phyloP scores from a whole-genome alignment of 805 yeast genomes.

The Cyberlindnera euphorbiiphila region DNA sequence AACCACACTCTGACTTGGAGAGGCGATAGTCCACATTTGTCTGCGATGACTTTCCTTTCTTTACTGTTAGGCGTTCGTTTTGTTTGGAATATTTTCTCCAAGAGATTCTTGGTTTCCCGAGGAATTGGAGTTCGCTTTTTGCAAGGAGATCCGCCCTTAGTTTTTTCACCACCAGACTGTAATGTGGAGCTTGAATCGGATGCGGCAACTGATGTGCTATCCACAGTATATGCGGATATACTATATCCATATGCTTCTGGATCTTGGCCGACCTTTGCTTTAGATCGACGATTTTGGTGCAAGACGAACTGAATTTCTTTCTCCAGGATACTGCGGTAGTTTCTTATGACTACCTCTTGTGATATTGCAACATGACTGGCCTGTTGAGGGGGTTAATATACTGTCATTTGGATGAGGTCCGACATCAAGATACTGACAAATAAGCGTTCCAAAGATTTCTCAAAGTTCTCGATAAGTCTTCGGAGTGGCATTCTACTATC shows the following conservation, averaged over 20 bases:
- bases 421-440: conserved; percentile 4
- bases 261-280: neutral
- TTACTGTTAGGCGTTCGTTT: conserved; percentile 28
- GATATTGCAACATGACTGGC: neutral
- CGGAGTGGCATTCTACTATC: neutral
- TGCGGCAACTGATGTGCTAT: neutral
- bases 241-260: conserved; percentile 1
- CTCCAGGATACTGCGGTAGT: conserved; percentile 2
- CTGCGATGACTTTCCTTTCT: conserved; percentile 30
- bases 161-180: conserved; percentile 1
- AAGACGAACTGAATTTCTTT: neutral
- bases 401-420: no score
- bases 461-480: conserved; percentile 5
- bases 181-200: neutral
- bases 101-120: conserved; percentile 10
- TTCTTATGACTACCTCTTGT: conserved; percentile 1
- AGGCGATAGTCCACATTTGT: conserved; percentile 27
- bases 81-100: conserved; percentile 23
- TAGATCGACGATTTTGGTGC: neutral
- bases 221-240: neutral
- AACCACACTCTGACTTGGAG: conserved; percentile 35
- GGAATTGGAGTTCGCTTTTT: conserved; percentile 14
- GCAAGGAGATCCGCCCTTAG: neutral
- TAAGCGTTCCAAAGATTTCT: conserved; percentile 4
- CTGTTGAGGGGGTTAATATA: neutral